These are phyloP conservation scores for Primulina huaijiensis DNA, from an alignment of 257 asterid species.

Conservation along the genomic window DNA sequence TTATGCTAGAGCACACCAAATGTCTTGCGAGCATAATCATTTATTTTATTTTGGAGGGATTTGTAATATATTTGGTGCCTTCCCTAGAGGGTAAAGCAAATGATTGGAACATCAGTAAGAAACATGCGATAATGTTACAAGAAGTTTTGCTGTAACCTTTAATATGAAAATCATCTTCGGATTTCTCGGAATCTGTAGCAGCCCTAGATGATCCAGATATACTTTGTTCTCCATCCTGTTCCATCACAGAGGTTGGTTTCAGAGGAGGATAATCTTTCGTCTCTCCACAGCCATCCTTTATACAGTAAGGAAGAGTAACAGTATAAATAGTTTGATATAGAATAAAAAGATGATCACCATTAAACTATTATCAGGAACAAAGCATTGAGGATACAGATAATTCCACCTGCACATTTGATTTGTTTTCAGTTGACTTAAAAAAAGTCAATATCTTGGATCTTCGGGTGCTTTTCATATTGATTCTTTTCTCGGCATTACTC, in stretches of 20 bases:
- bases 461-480: conserved; percentile 37
- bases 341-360: conserved; percentile 14
- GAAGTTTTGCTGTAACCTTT: conserved; percentile 46
- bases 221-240: conserved; percentile 43
- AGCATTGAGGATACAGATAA: conserved; percentile 58
- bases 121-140: conserved; percentile 13
- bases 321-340: conserved; percentile 18
- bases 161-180: conserved; percentile 42
- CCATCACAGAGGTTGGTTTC: conserved; percentile 41
- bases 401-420: conserved; percentile 39
- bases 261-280: conserved; percentile 31
- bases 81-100: conserved; percentile 18
- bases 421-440: conserved; percentile 35
- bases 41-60: conserved; percentile 11
- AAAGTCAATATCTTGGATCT: conserved; percentile 44
- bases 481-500: conserved; percentile 32
- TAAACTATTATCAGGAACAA: conserved; percentile 17
- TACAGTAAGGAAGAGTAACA: conserved; percentile 40
- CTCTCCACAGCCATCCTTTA: conserved; percentile 46
- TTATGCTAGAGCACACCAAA: not conserved
- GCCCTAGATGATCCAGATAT: conserved; percentile 40
- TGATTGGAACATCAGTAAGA: conserved; percentile 26
- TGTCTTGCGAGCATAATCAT: conserved; percentile 17
- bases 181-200: conserved; percentile 47
- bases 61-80: conserved; percentile 17